A percentile compares a stretch with the other conserved stretches of the same genome.
Evolutionary conservation across 805 yeast genomes (phyloP).

Genomic region (Yarrowia divulgata): DNA sequence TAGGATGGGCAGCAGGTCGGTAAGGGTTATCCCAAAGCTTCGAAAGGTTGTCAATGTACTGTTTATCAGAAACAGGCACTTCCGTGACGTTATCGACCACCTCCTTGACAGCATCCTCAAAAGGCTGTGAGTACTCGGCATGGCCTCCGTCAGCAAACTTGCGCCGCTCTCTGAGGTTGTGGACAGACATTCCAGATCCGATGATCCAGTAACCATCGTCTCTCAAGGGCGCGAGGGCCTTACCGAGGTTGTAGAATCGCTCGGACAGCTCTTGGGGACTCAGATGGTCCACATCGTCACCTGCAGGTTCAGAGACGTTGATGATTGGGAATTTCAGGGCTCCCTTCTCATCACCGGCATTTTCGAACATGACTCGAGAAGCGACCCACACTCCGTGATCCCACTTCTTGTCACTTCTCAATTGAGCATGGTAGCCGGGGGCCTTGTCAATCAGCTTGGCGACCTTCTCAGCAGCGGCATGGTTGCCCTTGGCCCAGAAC

Average conservation of each 20-base stretch:
- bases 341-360: conserved; percentile 46
- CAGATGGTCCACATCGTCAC: conserved; percentile 51
- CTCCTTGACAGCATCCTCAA: conserved; percentile 57
- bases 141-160: conserved; percentile 44
- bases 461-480: conserved; percentile 56
- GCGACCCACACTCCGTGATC: conserved; percentile 91
- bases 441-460: conserved; percentile 52
- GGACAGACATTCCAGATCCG: conserved; percentile 82
- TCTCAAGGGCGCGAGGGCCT: conserved; percentile 60
- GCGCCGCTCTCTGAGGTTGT: conserved; percentile 66
- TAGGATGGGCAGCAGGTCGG: conserved; percentile 67
- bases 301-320: conserved; percentile 53
- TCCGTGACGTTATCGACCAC: conserved; percentile 32
- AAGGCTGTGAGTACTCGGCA: conserved; percentile 60
- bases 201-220: conserved; percentile 61
- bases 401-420: conserved; percentile 61
- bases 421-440: conserved; percentile 56
- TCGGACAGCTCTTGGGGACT: conserved; percentile 45
- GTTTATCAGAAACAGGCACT: conserved; percentile 50
- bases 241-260: conserved; percentile 59
- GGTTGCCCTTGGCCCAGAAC: conserved; percentile 61
- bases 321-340: conserved; percentile 53
- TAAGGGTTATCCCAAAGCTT: conserved; percentile 53
- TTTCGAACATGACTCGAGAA: conserved; percentile 69
- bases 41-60: conserved; percentile 50